Conservation (phyloP, 2,329 filamentous ascomycete species). For the Westerdykella ornata region DNA sequence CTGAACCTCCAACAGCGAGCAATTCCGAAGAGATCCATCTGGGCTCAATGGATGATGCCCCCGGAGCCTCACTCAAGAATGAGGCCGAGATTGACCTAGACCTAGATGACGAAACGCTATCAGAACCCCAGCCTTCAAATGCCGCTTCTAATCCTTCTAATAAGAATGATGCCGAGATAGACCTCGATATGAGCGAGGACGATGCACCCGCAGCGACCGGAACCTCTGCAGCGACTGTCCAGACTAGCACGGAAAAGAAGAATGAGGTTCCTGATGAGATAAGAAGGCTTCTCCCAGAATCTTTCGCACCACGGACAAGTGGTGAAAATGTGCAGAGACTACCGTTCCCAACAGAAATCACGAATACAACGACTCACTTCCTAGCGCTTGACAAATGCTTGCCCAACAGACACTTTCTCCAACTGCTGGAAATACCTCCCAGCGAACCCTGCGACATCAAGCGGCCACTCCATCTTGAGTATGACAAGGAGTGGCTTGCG, state of each 20-base stretch:
- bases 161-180: constrained; percentile 32
- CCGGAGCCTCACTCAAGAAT: constrained; percentile 44
- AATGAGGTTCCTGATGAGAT: constrained; percentile 56
- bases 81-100: constrained; percentile 61
- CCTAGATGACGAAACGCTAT: constrained; percentile 45
- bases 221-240: constrained; percentile 2
- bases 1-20: not conserved
- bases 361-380: constrained; percentile 74
- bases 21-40: not conserved
- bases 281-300: constrained; percentile 67
- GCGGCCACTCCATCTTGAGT: constrained; percentile 58
- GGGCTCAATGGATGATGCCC: not conserved
- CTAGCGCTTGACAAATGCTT: constrained; percentile 89
- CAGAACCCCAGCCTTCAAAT: constrained; percentile 3
- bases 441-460: constrained; percentile 17
- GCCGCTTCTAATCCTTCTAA: constrained; percentile 6
- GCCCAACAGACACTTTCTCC: constrained; percentile 71
- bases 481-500: constrained; percentile 92
- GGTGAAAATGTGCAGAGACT: constrained; percentile 22
- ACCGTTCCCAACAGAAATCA: constrained; percentile 63
- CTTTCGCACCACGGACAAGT: constrained; percentile 49
- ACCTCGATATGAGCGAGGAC: constrained; percentile 40
- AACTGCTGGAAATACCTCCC: constrained; percentile 55
- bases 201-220: constrained; percentile 11
- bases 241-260: constrained; percentile 10